Base-by-base conservation (phyloP, 176 grass and related monocot species). In the Oryza nivara region DNA sequence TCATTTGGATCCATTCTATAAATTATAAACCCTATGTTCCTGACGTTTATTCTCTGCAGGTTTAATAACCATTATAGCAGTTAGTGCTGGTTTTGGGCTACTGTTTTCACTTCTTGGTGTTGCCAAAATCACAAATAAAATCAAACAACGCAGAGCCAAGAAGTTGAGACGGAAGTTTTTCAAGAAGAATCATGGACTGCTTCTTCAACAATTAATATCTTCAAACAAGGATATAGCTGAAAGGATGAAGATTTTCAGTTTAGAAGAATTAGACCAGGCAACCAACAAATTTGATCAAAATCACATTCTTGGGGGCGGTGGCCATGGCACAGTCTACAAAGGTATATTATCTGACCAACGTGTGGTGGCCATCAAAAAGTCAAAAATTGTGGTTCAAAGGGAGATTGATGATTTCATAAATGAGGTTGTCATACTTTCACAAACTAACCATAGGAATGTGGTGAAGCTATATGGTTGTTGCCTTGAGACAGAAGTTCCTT, bases 331-430 rank as follows among this genome's bases (percentile, higher is more conserved):
- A 38, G 36, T 38, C 36, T 38, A 38, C 36, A 38, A 38, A 38
- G 36, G 36, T 0, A 38, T 38, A 38, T 74, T 92, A 86, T 45
- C 78, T 30, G 83, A 92, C 77, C 87, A 86, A 34, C 90, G 19
- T 26, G 17, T 92, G 12, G 87, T 89, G 12, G 90, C 90, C 15
- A 86, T 92, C 71, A 92, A 92, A 38, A 89, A 83, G 44, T 86
- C 91, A 7, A 89, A 89, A 47, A 89, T 89, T 45, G 25, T 73
- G 1, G 75, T 89, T 72, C 80, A 90, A 66, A 83, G 44, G 19
- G 91, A 92, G 80, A 92, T 78, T 34, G 30, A 89, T 47, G 58
- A 92, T 9, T 92, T 92, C 72, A 82, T 92, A 68, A 92, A 92
- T 49, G 90, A 92, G 67, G 86, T 89, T 4, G 90, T 85, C 8